Evolutionary conservation across 106 monocot genomes (phyloP), one percentile per base, ranked within the genome.

Genomic region (Acorus gramineus): DNA sequence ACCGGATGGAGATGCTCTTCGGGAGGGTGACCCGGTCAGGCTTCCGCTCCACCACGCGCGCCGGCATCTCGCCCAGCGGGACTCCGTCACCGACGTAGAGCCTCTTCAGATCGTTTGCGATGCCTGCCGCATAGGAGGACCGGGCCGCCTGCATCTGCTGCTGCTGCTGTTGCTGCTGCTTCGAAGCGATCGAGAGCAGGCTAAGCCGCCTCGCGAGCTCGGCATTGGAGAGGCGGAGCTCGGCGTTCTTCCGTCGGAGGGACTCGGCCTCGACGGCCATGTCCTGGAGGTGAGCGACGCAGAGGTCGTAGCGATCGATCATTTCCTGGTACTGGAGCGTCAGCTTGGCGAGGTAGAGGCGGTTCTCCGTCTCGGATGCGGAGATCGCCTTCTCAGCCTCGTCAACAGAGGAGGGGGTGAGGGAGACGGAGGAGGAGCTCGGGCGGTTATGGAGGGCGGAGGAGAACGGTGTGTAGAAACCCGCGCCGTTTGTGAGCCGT

Each of bases 1-100:
- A 91, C 8, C 90, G 69, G 44, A 96, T 70, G 4, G 91, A 87
- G 63, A 91, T 96, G 77, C 85, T 85, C 74, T 96, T 96, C 49
- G 96, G 96, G 44, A 87, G 64, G 3, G 75, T 46, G 8, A 76
- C 49, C 4, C 61, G 71, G 44, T 68, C 71, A 11, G 56, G 45
- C 7, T 53, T 48, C 14, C 42, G 57, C 9, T 5, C 59, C 50
- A 28, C 52, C 55, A 46, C 11, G 54, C 14, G 71, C 42, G 13
- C 3, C 11, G 50, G 14, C 43, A 60, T 52, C 59, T 53, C 50
- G 50, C 67, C 4, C 55, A 12, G 8, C 47, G 65, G 5, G 45
- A 10, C 60, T 5, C 12, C 3, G 2, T 66, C 68, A 0, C 52
- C 70, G 42, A 87, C 7, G 28, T 68, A 49, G 7, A 87, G 73